These are phyloP conservation scores for Fennellomyces sp. DNA, from an alignment of 371 early-diverging fungal species.

Conservation along the genomic window DNA sequence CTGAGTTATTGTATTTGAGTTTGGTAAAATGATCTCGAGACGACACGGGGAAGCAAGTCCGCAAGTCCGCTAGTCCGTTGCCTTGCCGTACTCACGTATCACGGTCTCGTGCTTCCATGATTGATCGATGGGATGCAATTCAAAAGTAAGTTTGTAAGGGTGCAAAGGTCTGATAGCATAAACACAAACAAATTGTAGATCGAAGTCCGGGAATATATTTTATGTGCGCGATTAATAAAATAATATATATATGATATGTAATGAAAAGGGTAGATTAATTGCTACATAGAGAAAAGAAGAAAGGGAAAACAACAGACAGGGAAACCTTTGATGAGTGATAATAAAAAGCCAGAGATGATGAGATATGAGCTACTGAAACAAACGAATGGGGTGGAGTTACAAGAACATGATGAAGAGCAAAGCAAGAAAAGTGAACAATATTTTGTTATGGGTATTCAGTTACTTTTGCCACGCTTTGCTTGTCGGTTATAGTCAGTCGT, in stretches of 20 bases:
- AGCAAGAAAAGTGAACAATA: too few species aligned
- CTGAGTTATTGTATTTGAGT: constrained; percentile 14
- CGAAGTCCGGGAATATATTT: too few species aligned
- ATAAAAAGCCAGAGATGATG: neutral
- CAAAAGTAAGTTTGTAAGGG: constrained; percentile 7
- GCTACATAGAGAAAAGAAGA: too few species aligned
- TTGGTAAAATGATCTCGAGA: constrained; percentile 20
- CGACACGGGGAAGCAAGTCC: constrained; percentile 9
- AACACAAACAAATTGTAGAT: too few species aligned
- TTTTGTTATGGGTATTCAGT: too few species aligned
- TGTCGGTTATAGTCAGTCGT: too few species aligned
- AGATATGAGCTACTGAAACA: neutral
- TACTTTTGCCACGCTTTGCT: too few species aligned
- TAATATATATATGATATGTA: too few species aligned
- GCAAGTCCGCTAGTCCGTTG: constrained; percentile 31
- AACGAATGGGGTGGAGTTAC: constrained; percentile 3
- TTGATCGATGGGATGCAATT: constrained; percentile 10
- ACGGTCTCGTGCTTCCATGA: constrained; percentile 13
- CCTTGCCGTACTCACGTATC: constrained; percentile 23
- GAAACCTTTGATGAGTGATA: neutral
- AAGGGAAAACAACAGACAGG: neutral
- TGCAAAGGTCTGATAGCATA: neutral
- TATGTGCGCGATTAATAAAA: too few species aligned
- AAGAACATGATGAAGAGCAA: neutral
- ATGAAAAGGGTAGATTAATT: too few species aligned